phyloP scores from a whole-genome alignment of 2,329 filamentous ascomycete species.

The Fusarium lateritium region DNA sequence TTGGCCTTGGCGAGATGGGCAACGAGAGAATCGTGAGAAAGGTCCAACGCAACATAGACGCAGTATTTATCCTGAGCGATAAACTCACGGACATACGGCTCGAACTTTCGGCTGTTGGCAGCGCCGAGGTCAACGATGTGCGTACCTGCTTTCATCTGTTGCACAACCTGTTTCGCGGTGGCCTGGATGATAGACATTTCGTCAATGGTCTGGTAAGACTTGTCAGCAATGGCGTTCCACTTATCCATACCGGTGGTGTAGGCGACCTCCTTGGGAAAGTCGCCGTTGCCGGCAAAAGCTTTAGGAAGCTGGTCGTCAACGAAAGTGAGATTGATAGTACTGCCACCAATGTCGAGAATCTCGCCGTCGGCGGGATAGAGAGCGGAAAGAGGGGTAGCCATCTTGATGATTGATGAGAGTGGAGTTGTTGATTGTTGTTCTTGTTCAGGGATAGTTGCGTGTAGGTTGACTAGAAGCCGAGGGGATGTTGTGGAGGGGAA shows the following conservation, averaged over 20 bases:
- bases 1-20: constrained; percentile 39
- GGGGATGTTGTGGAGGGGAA: too few species aligned
- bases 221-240: constrained; percentile 33
- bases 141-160: constrained; percentile 26
- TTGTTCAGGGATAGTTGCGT: too few species aligned
- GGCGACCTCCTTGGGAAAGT: constrained; percentile 49
- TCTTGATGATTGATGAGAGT: not conserved
- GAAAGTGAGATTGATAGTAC: constrained; percentile 15
- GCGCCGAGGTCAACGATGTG: constrained; percentile 45
- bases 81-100: constrained; percentile 42
- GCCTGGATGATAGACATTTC: constrained; percentile 43
- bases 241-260: constrained; percentile 42
- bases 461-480: too few species aligned
- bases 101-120: constrained; percentile 43
- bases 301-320: constrained; percentile 34
- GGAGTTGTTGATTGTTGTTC: not conserved
- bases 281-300: constrained; percentile 35
- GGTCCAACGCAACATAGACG: constrained; percentile 42
- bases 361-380: not conserved
- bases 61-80: constrained; percentile 39
- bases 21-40: constrained; percentile 24
- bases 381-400: not conserved
- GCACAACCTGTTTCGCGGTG: constrained; percentile 34
- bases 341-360: constrained; percentile 45
- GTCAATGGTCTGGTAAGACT: constrained; percentile 42